Conservation (phyloP, 1,284 basidiomycete genomes). For the Cryptococcus hybrid region DNA sequence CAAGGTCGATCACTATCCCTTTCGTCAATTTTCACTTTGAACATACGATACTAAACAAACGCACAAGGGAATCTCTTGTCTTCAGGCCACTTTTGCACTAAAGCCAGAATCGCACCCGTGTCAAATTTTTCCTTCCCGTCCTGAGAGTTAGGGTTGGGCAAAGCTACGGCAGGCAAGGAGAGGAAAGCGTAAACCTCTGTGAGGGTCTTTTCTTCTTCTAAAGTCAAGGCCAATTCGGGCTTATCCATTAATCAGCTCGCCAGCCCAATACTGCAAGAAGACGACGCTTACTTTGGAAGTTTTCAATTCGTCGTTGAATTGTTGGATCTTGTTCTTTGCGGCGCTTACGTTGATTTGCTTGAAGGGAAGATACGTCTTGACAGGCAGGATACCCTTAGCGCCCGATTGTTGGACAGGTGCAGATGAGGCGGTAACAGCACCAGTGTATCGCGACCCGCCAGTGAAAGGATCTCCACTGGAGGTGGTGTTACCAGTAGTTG, state of each 20-base stretch:
- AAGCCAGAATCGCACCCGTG: slow-evolving; percentile 61
- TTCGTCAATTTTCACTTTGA: no score
- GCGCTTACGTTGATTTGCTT: slow-evolving; percentile 84
- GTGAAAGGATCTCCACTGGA: slow-evolving; percentile 82
- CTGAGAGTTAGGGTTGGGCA: slow-evolving; percentile 22
- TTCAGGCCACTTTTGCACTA: slow-evolving; percentile 76
- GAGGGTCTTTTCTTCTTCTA: slow-evolving; percentile 62
- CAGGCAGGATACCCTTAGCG: slow-evolving; percentile 47
- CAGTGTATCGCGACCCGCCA: slow-evolving; percentile 61
- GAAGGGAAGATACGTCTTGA: slow-evolving; percentile 63
- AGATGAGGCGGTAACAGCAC: slow-evolving; percentile 2
- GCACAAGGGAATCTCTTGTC: slow-evolving; percentile 78
- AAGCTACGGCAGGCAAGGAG: slow-evolving; percentile 55
- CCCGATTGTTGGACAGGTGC: slow-evolving; percentile 44
- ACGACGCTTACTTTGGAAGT: slow-evolving; percentile 51
- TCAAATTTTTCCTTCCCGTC: slow-evolving; percentile 52
- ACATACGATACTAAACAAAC: slow-evolving; percentile 20
- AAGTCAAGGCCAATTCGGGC: slow-evolving; percentile 70
- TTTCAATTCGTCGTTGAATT: slow-evolving; percentile 72
- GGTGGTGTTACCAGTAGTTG: not conserved
- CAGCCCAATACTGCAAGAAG: slow-evolving; percentile 21
- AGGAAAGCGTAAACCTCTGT: slow-evolving; percentile 67
- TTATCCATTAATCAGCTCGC: slow-evolving; percentile 32
- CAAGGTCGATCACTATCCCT: slow-evolving; percentile 75
- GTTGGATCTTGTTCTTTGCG: slow-evolving; percentile 77